These are phyloP conservation scores for Nephromyces sp. DNA, from an alignment of 169 alveolate genomes.

Conservation along the genomic window DNA sequence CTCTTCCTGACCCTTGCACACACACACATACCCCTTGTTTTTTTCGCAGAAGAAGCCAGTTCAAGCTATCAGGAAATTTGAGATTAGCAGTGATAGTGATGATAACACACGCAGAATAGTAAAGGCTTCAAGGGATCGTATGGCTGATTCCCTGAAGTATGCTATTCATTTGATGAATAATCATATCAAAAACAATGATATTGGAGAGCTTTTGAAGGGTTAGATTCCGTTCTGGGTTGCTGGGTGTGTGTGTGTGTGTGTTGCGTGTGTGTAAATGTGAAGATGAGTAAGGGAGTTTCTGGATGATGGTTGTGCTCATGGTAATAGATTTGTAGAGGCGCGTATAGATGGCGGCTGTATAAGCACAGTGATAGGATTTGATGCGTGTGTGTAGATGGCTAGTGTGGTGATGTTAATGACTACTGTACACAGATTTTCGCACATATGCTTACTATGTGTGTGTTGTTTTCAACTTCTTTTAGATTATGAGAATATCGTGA, in stretches of 20 bases:
- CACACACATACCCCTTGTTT: too few species aligned
- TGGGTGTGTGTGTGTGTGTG: not conserved
- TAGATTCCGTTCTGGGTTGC: not conserved
- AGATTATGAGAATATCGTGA: slow-evolving; percentile 33
- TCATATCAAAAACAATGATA: slow-evolving; percentile 34
- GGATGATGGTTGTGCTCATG: not conserved
- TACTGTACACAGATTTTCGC: not conserved
- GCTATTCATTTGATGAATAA: slow-evolving; percentile 31
- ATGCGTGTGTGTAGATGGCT: not conserved
- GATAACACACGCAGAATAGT: slow-evolving; percentile 33
- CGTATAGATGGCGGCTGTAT: not conserved
- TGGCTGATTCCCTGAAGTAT: slow-evolving; percentile 34
- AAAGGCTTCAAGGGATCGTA: slow-evolving; percentile 18
- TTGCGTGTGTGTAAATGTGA: not conserved
- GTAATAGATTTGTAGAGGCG: not conserved
- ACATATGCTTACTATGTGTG: not conserved
- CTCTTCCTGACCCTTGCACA: too few species aligned
- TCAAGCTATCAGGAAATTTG: too few species aligned
- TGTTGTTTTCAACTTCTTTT: not conserved
- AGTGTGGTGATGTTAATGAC: not conserved
- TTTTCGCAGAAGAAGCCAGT: too few species aligned
- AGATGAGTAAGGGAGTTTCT: not conserved
- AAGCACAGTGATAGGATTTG: not conserved
- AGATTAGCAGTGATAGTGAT: slow-evolving; percentile 27
- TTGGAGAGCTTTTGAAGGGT: slow-evolving; percentile 30